phyloP scores from a whole-genome alignment of 345 rosid genomes.

The Pugionium dolabratum region DNA sequence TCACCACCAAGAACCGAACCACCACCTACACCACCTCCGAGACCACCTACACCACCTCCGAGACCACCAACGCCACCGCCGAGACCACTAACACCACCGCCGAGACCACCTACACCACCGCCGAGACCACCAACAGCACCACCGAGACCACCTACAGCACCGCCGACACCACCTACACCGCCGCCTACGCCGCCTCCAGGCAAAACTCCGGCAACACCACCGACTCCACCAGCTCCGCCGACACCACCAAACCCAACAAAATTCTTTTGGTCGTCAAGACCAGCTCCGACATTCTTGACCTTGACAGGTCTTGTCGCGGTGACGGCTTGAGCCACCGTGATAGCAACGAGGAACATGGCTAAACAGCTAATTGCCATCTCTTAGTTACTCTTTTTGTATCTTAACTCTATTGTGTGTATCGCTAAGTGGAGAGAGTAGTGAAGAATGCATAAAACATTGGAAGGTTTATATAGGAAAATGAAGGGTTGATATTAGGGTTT shows the following conservation, averaged over 20 bases:
- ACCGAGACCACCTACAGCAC: constrained; percentile 34
- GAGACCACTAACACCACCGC: constrained; percentile 39
- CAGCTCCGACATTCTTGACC: constrained; percentile 39
- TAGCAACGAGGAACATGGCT: constrained; percentile 25
- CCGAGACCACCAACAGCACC: constrained; percentile 23
- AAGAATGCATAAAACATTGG: constrained; percentile 9
- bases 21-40: constrained; percentile 24
- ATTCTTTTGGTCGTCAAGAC: constrained; percentile 66
- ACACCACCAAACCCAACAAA: constrained; percentile 52
- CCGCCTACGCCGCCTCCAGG: constrained; percentile 38
- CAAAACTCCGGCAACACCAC: constrained; percentile 3
- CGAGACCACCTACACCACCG: constrained; percentile 35
- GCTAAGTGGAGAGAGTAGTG: constrained; percentile 29
- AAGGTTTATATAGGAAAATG: constrained; percentile 36
- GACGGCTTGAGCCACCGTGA: constrained; percentile 32
- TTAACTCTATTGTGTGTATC: constrained; percentile 7
- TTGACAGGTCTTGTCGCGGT: constrained; percentile 52
- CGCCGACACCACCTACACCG: constrained; percentile 39
- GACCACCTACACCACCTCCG: constrained; percentile 39
- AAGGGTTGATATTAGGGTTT: constrained; percentile 29
- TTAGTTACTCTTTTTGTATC: background rate
- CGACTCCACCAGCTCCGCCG: constrained; percentile 47
- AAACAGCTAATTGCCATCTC: constrained; percentile 31
- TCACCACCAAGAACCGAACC: constrained; percentile 32
- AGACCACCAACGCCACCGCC: constrained; percentile 39